Conservation (phyloP, 371 early-diverging fungal species). For the Cokeromyces recurvatus region DNA sequence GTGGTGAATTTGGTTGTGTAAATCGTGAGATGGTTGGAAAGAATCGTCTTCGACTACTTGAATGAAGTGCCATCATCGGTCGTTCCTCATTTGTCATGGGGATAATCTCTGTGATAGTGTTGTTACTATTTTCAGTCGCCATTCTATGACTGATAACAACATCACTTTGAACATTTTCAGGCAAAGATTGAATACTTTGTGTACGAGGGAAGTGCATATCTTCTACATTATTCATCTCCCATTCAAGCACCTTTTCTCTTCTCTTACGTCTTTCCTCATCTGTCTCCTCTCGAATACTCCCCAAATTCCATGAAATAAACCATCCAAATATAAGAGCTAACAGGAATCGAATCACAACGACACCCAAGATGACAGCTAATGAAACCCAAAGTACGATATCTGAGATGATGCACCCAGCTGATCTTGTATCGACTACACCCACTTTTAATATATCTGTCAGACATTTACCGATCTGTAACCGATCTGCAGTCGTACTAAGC, state of each 20-base stretch:
- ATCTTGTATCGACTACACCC: conserved; percentile 69
- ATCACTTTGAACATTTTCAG: not conserved
- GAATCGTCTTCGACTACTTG: conserved; percentile 17
- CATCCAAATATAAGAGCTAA: conserved; percentile 83
- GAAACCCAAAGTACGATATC: conserved; percentile 76
- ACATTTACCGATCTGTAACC: conserved; percentile 59
- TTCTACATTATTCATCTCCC: conserved; percentile 66
- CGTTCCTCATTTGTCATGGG: not conserved
- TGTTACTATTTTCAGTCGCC: not conserved
- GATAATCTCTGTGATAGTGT: not conserved
- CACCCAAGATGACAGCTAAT: conserved; percentile 72
- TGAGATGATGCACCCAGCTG: conserved; percentile 76
- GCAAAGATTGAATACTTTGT: conserved; percentile 31
- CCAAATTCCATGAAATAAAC: conserved; percentile 71
- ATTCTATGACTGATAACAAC: not conserved
- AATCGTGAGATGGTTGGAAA: conserved; percentile 46
- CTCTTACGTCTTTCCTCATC: conserved; percentile 49
- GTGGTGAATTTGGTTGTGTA: conserved; percentile 28
- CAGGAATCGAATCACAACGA: conserved; percentile 77
- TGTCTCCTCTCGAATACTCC: conserved; percentile 67
- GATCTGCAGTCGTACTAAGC: conserved; percentile 50
- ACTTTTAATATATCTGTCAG: conserved; percentile 68
- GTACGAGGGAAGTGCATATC: conserved; percentile 49
- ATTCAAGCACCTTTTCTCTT: conserved; percentile 51
- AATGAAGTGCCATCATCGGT: not conserved